Conservation (phyloP, 306 rosid species). For the Pyrus communis region DNA sequence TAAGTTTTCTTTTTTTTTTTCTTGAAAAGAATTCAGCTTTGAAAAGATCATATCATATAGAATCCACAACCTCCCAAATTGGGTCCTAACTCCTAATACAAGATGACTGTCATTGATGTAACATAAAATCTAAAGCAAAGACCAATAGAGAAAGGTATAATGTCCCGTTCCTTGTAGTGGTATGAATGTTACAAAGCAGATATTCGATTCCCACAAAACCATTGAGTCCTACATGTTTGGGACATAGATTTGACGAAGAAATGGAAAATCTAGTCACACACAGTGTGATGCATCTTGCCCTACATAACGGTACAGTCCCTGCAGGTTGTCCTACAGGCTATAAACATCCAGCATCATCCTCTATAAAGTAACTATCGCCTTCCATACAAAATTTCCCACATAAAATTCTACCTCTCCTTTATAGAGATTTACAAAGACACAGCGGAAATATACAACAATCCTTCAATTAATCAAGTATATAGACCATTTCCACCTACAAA, state of each 20-base stretch:
- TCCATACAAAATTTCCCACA: constrained; percentile 14
- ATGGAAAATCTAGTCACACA: constrained; percentile 29
- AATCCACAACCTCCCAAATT: background rate
- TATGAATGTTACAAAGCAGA: constrained; percentile 5
- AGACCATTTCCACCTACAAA: background rate
- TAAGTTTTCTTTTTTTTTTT: background rate
- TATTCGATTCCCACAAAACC: constrained; percentile 18
- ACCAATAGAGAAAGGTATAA: background rate
- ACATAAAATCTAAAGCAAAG: background rate
- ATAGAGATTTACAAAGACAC: background rate
- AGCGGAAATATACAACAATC: background rate
- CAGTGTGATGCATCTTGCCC: constrained; percentile 15
- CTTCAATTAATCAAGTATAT: background rate
- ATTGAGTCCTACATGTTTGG: constrained; percentile 17
- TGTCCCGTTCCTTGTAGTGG: background rate
- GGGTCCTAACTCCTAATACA: background rate
- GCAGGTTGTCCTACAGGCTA: constrained; percentile 13
- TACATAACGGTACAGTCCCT: constrained; percentile 30
- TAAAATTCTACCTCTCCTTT: background rate
- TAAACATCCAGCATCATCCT: constrained; percentile 22
- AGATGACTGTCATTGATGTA: background rate
- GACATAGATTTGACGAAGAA: constrained; percentile 17
- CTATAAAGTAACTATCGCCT: constrained; percentile 8
- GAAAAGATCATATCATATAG: background rate
- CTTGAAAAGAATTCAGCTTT: background rate